Evolutionary conservation across 2,329 filamentous ascomycete species (phyloP), one percentile per base, ranked within the genome.

Genomic region (Phialophora chinensis): DNA sequence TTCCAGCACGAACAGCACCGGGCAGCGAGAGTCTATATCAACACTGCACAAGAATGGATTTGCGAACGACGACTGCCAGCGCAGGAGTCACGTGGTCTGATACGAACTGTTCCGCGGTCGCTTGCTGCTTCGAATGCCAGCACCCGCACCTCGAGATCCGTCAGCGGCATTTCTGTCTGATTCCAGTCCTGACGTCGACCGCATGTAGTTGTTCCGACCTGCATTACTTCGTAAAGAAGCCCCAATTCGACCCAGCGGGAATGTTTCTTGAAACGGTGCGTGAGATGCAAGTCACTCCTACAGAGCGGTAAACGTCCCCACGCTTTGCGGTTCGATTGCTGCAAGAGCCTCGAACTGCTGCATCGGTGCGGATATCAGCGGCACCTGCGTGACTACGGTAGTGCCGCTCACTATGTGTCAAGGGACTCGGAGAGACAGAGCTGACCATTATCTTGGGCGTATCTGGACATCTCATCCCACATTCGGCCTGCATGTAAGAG

Each of bases 351-450:
- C 49, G 23, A 23, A 52, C 49, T 12, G 49, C 47, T 52, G 47
- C 47, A 20, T 17, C 3, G 20, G 20, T 11, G 58, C 59, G 59
- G 59, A 61, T 61, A 53, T 61, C 59, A 52, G 27, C 58, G 58
- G 58, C 44, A 27, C 29, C 17, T 49, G 42, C 50, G 50, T 53
- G 50, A 53, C 25, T 23, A 14, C 25, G 50, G 50, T 11, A 53
- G 2, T 12, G 25, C 4, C 25, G 50, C 50, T 53, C 25, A 5
- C 14, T 6, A 47, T n/a, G 44, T 47, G 44, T 20, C n/a, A 29
- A 53, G 6, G 20, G 50, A 53, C 12, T 23, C 27, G 14, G 17
- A 31, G 4, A 35, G 2, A 29, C 29, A 31, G 29, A 55, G 53
- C 29, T 31, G 12, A 29, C 8, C 29, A 33, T 55, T 55, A 31